Percentiles rank a stretch among this genome's conserved stretches.
These are phyloP conservation scores for Salix arbutifolia DNA, from an alignment of 345 rosid species.

Conservation along the genomic window DNA sequence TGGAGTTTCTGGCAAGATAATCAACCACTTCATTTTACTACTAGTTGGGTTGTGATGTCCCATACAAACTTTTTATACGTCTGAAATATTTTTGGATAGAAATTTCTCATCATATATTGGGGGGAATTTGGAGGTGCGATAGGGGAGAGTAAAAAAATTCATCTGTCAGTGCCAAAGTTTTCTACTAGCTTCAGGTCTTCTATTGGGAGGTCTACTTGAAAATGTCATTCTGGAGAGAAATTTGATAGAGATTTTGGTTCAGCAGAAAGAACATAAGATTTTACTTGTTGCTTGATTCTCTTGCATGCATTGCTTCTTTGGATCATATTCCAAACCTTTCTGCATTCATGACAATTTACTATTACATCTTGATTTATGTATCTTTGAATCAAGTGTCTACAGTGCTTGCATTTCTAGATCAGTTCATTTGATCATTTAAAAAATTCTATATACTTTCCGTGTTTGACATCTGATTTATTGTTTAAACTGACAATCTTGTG, in stretches of 20 bases:
- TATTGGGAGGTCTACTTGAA: neutral
- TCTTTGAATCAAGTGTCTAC: neutral
- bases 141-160: too few species aligned
- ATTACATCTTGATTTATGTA: neutral
- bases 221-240: neutral
- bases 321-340: neutral
- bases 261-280: neutral
- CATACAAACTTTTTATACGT: neutral
- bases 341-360: neutral
- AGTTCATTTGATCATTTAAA: neutral
- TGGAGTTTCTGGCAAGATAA: neutral
- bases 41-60: neutral
- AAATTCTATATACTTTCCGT: neutral
- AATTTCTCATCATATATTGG: too few species aligned
- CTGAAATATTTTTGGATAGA: too few species aligned
- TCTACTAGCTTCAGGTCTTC: neutral
- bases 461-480: neutral
- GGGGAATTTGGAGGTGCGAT: too few species aligned
- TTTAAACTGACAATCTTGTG: slow-evolving; percentile 9
- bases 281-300: neutral
- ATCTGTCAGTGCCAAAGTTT: neutral
- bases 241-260: neutral
- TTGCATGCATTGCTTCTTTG: neutral
- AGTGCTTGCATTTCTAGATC: neutral
- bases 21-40: neutral